A percentile compares a stretch with the other conserved stretches of the same genome.
phyloP scores from a whole-genome alignment of 2,329 filamentous ascomycete species.

The Fusarium albosuccineum region DNA sequence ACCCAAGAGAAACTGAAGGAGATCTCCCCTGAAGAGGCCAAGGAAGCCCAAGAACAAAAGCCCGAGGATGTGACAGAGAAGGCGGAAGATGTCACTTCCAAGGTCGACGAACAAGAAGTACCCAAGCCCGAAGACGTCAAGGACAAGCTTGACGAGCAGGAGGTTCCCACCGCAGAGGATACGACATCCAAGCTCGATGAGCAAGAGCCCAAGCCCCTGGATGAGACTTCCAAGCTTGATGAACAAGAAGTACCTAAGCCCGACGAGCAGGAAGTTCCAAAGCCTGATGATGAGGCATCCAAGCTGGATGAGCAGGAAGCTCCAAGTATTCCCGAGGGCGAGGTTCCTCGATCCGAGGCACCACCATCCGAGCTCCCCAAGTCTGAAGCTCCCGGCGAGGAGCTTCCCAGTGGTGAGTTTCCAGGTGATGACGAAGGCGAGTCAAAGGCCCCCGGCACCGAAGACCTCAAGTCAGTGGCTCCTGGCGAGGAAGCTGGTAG shows the following conservation, averaged over 20 bases:
- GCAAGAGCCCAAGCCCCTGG: not conserved
- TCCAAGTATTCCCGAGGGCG: slow-evolving; percentile 9
- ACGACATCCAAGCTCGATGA: slow-evolving; percentile 7
- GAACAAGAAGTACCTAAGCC: slow-evolving; percentile 18
- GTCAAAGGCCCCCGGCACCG: slow-evolving; percentile 32
- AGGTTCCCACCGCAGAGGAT: slow-evolving; percentile 18
- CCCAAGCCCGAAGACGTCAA: slow-evolving; percentile 18
- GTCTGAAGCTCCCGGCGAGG: slow-evolving; percentile 4
- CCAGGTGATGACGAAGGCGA: slow-evolving; percentile 28
- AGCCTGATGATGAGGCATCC: slow-evolving; percentile 42
- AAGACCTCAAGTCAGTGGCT: slow-evolving; percentile 59
- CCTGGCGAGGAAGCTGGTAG: slow-evolving; percentile 46
- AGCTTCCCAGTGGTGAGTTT: slow-evolving; percentile 4
- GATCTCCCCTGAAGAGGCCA: slow-evolving; percentile 26
- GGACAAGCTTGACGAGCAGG: slow-evolving; percentile 14
- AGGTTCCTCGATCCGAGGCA: slow-evolving; percentile 11
- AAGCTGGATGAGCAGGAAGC: slow-evolving; percentile 10
- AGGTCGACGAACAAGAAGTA: not conserved
- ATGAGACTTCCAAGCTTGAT: not conserved
- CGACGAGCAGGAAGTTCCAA: slow-evolving; percentile 32
- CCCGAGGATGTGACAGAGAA: slow-evolving; percentile 33
- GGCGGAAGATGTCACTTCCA: slow-evolving; percentile 24
- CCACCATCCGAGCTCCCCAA: slow-evolving; percentile 5
- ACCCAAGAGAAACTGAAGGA: slow-evolving; percentile 36
- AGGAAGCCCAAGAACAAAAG: slow-evolving; percentile 19